Evolutionary conservation across 1,284 basidiomycete species (phyloP).

Genomic region (Anthracocystis setariae): DNA sequence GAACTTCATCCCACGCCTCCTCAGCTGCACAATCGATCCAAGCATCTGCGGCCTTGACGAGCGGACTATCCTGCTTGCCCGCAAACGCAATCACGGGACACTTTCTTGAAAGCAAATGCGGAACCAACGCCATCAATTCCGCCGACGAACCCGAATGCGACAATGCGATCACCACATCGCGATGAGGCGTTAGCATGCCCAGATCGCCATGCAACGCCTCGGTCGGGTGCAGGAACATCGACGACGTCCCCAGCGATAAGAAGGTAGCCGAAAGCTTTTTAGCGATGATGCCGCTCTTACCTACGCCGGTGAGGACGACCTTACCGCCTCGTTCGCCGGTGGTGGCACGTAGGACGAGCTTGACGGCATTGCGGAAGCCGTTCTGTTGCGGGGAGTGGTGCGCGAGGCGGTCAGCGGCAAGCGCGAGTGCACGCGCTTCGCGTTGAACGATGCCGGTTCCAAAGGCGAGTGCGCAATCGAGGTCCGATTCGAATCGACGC

Average conservation of each 20-base stretch:
- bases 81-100: slow-evolving; percentile 67
- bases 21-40: slow-evolving; percentile 65
- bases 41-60: slow-evolving; percentile 64
- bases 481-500: slow-evolving; percentile 35
- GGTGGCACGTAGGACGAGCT: slow-evolving; percentile 46
- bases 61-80: slow-evolving; percentile 59
- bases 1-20: slow-evolving; percentile 58
- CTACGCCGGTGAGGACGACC: slow-evolving; percentile 68
- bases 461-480: slow-evolving; percentile 40
- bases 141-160: slow-evolving; percentile 68
- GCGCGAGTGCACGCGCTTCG: slow-evolving; percentile 43
- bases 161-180: slow-evolving; percentile 67
- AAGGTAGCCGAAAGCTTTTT: slow-evolving; percentile 61
- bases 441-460: slow-evolving; percentile 42
- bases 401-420: slow-evolving; percentile 45
- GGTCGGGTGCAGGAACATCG: slow-evolving; percentile 68
- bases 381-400: slow-evolving; percentile 33
- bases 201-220: slow-evolving; percentile 69
- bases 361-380: slow-evolving; percentile 49
- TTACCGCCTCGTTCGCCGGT: slow-evolving; percentile 63
- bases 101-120: slow-evolving; percentile 62
- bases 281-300: slow-evolving; percentile 67
- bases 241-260: slow-evolving; percentile 65
- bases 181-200: slow-evolving; percentile 65
- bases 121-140: slow-evolving; percentile 67